A percentile compares a stretch with the other conserved stretches of the same genome.
phyloP scores from a whole-genome alignment of 805 yeast species.

The Zygosaccharomyces lentus region DNA sequence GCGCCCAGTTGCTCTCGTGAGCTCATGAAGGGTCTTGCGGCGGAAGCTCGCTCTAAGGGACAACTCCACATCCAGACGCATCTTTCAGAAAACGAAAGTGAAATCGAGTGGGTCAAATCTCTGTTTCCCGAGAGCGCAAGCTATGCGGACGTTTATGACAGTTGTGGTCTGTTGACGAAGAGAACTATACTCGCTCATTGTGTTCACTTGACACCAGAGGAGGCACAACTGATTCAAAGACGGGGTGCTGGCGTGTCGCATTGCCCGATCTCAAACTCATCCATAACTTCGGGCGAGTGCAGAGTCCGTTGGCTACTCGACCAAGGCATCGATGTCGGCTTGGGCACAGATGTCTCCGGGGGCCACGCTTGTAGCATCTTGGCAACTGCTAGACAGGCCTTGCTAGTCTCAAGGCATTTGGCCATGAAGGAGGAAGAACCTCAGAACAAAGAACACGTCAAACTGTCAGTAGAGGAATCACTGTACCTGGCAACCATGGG shows the following conservation, averaged over 20 bases:
- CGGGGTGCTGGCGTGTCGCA: conserved; percentile 75
- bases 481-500: conserved; percentile 82
- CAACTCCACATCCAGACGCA: conserved; percentile 81
- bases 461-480: conserved; percentile 64
- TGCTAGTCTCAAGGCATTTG: conserved; percentile 65
- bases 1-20: conserved; percentile 80
- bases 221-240: conserved; percentile 51
- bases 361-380: conserved; percentile 67
- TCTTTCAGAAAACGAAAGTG: conserved; percentile 73
- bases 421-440: conserved; percentile 52
- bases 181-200: conserved; percentile 88
- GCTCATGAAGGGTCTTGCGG: conserved; percentile 60
- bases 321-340: conserved; percentile 65
- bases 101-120: conserved; percentile 65
- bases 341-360: conserved; percentile 79
- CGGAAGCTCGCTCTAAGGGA: conserved; percentile 39
- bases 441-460: conserved; percentile 34
- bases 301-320: conserved; percentile 67
- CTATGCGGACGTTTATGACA: conserved; percentile 76
- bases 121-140: conserved; percentile 65
- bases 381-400: conserved; percentile 63
- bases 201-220: conserved; percentile 65
- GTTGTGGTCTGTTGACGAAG: conserved; percentile 52
- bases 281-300: conserved; percentile 87
- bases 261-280: conserved; percentile 89